Base-by-base conservation (phyloP, 1,284 basidiomycete genomes). In the Ceratobasidium sp. region DNA sequence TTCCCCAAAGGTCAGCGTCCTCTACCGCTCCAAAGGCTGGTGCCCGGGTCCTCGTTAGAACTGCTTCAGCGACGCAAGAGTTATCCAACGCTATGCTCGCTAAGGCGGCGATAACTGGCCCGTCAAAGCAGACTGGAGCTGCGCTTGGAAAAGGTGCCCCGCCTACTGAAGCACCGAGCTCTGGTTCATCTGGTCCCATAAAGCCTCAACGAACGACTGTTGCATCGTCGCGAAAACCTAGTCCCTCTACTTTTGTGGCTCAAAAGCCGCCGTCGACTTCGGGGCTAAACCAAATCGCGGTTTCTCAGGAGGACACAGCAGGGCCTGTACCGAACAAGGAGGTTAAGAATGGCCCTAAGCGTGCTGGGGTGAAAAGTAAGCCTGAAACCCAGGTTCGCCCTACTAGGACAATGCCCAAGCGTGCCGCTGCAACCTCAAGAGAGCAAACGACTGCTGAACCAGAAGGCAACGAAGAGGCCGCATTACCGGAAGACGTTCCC, bases 251-350 rank as follows among this genome's bases (percentile, higher is more conserved):
- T 18, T 40, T 33, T 10, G 60, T 40, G 20, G 26, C 69, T 26
- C 73, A 76, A 23, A 66, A 66, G 58, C 73, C 73, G n/a, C 40
- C 71, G 28, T 61, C 71, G 15, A 28, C 71, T 6, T 53, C 58
- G 1, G 44, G 58, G 15, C 58, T 58, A 4, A n/a, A 58, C 23
- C 60, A 40, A 46, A 26, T 33, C 39, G 26, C 44, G 18, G 26
- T 39, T 73, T 15, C 55, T 12, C 58, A 73, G 33, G n/a, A 40
- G 33, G 33, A 33, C 28, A 63, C 28, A 33, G 6, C 60, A 15
- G 40, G 60, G 13, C 28, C 60, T 13, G 67, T 67, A 6, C 39
- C 46, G n/a, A 40, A 26, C 10, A 51, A 49, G 15, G 67, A 69
- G 2, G 12, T 12, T 20, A 23, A 55, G 33, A 28, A 49, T 10